Conservation (phyloP, 352 stramenopile species). For the Globisporangium ultimum region DNA sequence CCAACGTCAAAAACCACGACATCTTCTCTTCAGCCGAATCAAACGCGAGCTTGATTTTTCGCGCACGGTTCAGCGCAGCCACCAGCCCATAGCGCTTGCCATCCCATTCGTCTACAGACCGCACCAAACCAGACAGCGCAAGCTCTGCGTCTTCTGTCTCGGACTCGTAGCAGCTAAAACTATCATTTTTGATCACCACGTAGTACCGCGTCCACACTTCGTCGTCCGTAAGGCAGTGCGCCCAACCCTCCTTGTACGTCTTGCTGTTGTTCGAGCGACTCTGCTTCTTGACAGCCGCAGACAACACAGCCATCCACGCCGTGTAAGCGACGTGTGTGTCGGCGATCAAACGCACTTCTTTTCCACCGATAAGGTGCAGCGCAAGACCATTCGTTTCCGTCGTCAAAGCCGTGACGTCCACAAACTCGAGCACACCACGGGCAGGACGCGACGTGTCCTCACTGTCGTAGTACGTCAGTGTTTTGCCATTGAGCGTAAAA, state of each 20-base stretch:
- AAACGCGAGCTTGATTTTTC: constrained; percentile 77
- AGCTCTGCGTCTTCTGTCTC: constrained; percentile 68
- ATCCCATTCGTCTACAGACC: constrained; percentile 69
- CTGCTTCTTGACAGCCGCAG: constrained; percentile 56
- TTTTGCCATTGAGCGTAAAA: constrained; percentile 69
- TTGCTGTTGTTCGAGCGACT: constrained; percentile 36
- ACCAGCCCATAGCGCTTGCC: constrained; percentile 72
- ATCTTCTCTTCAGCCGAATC: constrained; percentile 82
- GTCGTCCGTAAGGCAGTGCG: constrained; percentile 70
- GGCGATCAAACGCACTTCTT: constrained; percentile 72
- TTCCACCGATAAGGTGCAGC: constrained; percentile 57
- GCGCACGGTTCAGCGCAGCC: constrained; percentile 59
- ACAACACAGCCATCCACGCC: constrained; percentile 72
- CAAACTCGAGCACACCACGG: constrained; percentile 65
- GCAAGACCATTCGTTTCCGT: constrained; percentile 77
- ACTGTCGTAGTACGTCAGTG: constrained; percentile 79
- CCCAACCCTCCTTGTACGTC: constrained; percentile 70
- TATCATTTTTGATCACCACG: constrained; percentile 73
- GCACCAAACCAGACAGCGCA: constrained; percentile 59
- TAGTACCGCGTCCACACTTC: constrained; percentile 73
- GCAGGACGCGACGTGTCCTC: constrained; percentile 60
- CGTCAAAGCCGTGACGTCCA: constrained; percentile 62
- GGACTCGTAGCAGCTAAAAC: constrained; percentile 75
- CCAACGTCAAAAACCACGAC: constrained; percentile 77
- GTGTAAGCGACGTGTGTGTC: constrained; percentile 79